phyloP scores from a whole-genome alignment of 1,284 basidiomycete genomes.

The Melampsora abietis-canadensis region DNA sequence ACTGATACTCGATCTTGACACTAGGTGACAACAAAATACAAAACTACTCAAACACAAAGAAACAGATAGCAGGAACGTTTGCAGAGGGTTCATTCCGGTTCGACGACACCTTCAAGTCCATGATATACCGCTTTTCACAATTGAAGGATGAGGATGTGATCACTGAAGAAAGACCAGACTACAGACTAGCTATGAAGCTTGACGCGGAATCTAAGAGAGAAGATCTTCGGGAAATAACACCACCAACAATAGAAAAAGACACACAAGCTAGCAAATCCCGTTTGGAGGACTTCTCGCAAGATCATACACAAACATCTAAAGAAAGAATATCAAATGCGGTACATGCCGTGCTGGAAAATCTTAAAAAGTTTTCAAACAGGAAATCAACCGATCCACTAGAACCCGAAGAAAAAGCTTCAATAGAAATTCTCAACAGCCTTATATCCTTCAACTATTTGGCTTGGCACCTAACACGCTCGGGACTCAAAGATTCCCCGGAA shows the following conservation, averaged over 20 bases:
- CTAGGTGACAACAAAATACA: too few relatives aligned
- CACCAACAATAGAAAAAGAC: not conserved
- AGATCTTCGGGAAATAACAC: not conserved
- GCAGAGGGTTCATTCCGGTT: too few relatives aligned
- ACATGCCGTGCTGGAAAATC: not conserved
- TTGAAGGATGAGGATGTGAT: not conserved
- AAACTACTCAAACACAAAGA: too few relatives aligned
- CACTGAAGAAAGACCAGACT: not conserved
- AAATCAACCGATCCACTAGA: not conserved
- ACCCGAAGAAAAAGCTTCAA: not conserved
- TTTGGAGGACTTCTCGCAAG: not conserved
- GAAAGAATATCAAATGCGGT: conserved; percentile 3
- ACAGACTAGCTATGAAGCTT: not conserved
- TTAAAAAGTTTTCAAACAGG: not conserved
- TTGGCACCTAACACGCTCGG: not conserved
- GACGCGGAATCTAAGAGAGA: not conserved
- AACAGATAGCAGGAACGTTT: too few relatives aligned
- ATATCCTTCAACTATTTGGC: not conserved
- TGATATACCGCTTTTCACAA: not conserved
- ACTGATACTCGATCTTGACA: too few relatives aligned
- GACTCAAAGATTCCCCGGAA: not conserved
- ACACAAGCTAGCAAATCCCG: not conserved
- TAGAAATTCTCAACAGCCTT: not conserved
- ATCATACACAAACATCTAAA: not conserved
- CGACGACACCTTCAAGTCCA: too few relatives aligned